Conservation (phyloP, 2,329 filamentous ascomycete species). For the Helminthosporium solani region DNA sequence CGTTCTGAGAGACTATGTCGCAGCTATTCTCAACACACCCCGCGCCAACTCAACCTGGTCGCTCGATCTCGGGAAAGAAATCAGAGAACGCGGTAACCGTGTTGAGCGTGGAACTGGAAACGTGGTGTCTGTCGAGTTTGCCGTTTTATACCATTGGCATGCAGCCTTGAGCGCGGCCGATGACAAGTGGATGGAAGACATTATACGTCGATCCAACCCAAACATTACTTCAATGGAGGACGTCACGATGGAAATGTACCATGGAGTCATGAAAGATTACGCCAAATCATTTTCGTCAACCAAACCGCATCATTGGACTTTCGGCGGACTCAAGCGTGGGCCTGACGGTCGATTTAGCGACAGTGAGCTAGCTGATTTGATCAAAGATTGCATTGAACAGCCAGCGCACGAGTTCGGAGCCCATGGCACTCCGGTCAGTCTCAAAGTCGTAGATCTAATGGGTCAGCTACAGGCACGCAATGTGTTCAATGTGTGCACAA, state of each 20-base stretch:
- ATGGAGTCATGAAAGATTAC: conserved; percentile 42
- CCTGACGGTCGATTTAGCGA: conserved; percentile 68
- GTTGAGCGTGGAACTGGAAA: conserved; percentile 70
- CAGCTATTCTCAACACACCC: conserved; percentile 72
- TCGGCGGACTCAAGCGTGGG: conserved; percentile 63
- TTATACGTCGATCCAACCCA: conserved; percentile 26
- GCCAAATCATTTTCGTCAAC: conserved; percentile 49
- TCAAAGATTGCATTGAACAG: conserved; percentile 61
- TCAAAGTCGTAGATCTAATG: conserved; percentile 64
- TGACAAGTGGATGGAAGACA: conserved; percentile 71
- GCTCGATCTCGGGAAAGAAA: conserved; percentile 65
- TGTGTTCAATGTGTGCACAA: conserved; percentile 68
- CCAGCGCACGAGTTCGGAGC: conserved; percentile 66
- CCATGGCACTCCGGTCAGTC: conserved; percentile 51
- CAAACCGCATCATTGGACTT: conserved; percentile 66
- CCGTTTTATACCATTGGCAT: conserved; percentile 81
- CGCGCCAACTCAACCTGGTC: conserved; percentile 72
- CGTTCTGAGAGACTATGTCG: conserved; percentile 72
- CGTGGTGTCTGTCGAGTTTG: conserved; percentile 80
- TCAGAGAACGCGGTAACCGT: conserved; percentile 33
- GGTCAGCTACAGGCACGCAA: conserved; percentile 69
- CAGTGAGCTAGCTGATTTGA: conserved; percentile 63
- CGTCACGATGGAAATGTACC: conserved; percentile 37
- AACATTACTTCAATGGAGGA: conserved; percentile 33
- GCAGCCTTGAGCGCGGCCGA: conserved; percentile 71